Evolutionary conservation across 257 asterid species (phyloP).

Genomic region (Thymus mandschuricus): DNA sequence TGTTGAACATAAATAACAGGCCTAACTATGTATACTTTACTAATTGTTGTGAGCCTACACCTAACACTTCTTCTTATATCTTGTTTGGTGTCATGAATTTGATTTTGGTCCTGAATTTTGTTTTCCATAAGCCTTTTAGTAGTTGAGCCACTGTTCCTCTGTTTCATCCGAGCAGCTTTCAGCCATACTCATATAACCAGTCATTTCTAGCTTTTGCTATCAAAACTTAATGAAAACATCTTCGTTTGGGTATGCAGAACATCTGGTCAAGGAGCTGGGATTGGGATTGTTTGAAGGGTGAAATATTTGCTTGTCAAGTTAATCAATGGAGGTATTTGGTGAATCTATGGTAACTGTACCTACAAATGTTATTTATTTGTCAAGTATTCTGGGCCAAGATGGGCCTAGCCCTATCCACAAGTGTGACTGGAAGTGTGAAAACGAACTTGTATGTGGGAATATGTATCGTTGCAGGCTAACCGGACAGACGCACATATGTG

Average conservation of each 20-base stretch:
- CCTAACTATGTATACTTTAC: not conserved
- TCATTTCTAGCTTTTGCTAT: not conserved
- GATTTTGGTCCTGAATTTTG: not conserved
- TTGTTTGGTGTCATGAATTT: conserved; percentile 5
- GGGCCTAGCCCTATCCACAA: conserved; percentile 82
- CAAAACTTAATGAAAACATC: conserved; percentile 28
- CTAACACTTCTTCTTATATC: conserved; percentile 2
- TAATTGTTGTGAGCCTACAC: not conserved
- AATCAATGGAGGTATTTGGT: conserved; percentile 81
- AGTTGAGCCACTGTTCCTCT: not conserved
- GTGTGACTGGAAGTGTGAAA: conserved; percentile 90
- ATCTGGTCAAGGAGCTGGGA: conserved; percentile 33
- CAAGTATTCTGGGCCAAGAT: conserved; percentile 90
- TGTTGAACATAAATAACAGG: no score
- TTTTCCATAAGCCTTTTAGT: conserved; percentile 17
- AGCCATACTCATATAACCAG: not conserved
- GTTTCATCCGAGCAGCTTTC: conserved; percentile 1
- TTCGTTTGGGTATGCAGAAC: conserved; percentile 65
- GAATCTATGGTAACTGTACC: conserved; percentile 69
- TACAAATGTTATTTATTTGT: conserved; percentile 76
- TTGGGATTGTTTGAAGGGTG: conserved; percentile 30
- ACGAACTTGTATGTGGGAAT: conserved; percentile 79
- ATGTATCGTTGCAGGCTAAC: conserved; percentile 89
- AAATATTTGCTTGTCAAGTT: conserved; percentile 28
- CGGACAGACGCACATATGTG: conserved; percentile 83